Conservation (phyloP, 2,329 filamentous ascomycete genomes). For the Stagonosporopsis rhizophila region DNA sequence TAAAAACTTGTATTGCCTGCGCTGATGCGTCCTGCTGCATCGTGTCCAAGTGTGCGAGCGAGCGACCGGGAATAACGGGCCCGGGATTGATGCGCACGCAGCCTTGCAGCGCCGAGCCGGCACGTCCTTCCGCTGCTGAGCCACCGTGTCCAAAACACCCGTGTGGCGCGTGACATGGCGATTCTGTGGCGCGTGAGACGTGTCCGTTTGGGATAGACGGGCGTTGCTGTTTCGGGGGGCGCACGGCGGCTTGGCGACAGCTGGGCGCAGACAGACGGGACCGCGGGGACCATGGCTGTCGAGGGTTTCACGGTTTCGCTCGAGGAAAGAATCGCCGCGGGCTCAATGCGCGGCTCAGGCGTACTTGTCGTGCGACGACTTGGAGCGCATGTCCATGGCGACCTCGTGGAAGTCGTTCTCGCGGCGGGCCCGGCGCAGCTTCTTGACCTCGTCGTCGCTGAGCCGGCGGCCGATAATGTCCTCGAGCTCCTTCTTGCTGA, state of each 20-base stretch:
- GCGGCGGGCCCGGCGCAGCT: conserved; percentile 79
- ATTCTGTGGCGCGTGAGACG: neutral
- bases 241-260: conserved; percentile 13
- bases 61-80: too few species aligned
- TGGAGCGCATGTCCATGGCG: conserved; percentile 84
- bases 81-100: neutral
- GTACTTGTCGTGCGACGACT: conserved; percentile 71
- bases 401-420: conserved; percentile 92
- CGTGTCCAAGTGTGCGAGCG: too few species aligned
- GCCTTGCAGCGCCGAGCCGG: neutral
- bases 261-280: neutral
- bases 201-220: neutral
- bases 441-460: conserved; percentile 85
- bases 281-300: too few species aligned
- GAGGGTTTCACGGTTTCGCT: too few species aligned
- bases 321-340: too few species aligned
- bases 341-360: conserved; percentile 22
- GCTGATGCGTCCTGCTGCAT: too few species aligned
- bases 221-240: neutral
- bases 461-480: conserved; percentile 76
- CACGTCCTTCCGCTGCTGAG: neutral
- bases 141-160: neutral
- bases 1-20: too few species aligned
- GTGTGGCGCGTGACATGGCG: too few species aligned
- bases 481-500: conserved; percentile 85